Evolutionary conservation across 257 asterid genomes (phyloP), one percentile per base, ranked within the genome.

Genomic region (Solanum piurae): DNA sequence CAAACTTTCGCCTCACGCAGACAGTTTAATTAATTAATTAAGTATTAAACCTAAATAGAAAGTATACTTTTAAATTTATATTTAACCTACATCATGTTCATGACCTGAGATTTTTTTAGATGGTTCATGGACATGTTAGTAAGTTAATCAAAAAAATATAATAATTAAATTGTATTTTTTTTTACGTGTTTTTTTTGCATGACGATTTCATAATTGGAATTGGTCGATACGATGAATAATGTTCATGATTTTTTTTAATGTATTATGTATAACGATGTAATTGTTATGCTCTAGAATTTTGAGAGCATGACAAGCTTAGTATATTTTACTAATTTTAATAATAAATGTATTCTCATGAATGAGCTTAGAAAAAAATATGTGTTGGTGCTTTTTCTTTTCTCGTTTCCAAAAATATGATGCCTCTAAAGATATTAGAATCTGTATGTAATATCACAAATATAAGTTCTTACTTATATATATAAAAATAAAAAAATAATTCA

Each of bases 1-100:
- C 98, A 95, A 87, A 95, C 98, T 85, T 95, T 90, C 83, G 87
- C 98, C 46, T 93, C 98, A 18, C 88, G 84, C 4, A 90, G 27
- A 44, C 96, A 94, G 73, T 93, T 94, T 87, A 88, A 49, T 16
- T 79, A 42, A 77, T 49, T 14, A 52, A 49, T 49, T 14, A 44
- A 44, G 52, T 44, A 44, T 44, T 44, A 52, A 52, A 52, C 60
- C 12, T 62, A 10, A 62, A n/a, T 2, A 62, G 8, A 62, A 62
- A 62, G 31, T 62, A 10, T 62, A 62, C 31, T n/a, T 10, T 62
- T 62, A 62, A 62, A n/a, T 14, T 12, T 79, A 27, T 27, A 79
- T 42, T 44, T 46, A 80, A 80, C 85, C 10, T 27, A 46, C 14
- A 46, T 82, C 25, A 29, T 49, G 69, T 82, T 31, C 85, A 49